Evolutionary conservation across 2,329 filamentous ascomycete species (phyloP).

Genomic region (Fusarium guadeloupense): DNA sequence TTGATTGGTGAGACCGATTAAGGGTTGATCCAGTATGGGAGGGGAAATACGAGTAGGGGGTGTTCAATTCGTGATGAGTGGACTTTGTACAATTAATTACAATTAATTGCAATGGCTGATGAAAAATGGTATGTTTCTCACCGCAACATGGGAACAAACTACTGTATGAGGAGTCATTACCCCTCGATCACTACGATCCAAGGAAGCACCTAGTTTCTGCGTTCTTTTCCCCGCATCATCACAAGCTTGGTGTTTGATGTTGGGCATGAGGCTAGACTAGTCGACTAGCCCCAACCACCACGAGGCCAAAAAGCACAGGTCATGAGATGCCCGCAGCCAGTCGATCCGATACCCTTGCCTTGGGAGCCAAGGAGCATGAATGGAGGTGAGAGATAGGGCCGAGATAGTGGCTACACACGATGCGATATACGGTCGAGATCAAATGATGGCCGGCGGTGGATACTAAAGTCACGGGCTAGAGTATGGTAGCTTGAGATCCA

Average conservation of each 20-base stretch:
- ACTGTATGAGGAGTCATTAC: conserved; percentile 17
- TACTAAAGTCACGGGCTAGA: conserved; percentile 8
- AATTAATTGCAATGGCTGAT: background rate
- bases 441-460: conserved; percentile 24
- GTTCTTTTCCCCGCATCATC: conserved; percentile 29
- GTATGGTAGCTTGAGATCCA: background rate
- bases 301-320: conserved; percentile 25
- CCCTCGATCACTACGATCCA: conserved; percentile 7
- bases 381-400: background rate
- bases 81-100: background rate
- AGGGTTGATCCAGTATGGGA: conserved; percentile 7
- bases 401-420: conserved; percentile 20
- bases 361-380: background rate
- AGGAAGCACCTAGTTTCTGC: background rate
- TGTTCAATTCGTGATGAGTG: conserved; percentile 10
- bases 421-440: conserved; percentile 10
- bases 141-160: conserved; percentile 20
- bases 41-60: conserved; percentile 11
- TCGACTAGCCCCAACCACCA: conserved; percentile 22
- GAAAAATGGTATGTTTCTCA: conserved; percentile 6
- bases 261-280: conserved; percentile 25
- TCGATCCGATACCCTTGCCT: background rate
- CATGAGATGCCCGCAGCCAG: conserved; percentile 27
- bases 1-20: conserved; percentile 1
- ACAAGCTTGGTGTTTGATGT: conserved; percentile 23